Percentiles rank a stretch among this genome's conserved stretches.
Conservation (phyloP, 1,284 basidiomycete species). For the Leccinum fallax region DNA sequence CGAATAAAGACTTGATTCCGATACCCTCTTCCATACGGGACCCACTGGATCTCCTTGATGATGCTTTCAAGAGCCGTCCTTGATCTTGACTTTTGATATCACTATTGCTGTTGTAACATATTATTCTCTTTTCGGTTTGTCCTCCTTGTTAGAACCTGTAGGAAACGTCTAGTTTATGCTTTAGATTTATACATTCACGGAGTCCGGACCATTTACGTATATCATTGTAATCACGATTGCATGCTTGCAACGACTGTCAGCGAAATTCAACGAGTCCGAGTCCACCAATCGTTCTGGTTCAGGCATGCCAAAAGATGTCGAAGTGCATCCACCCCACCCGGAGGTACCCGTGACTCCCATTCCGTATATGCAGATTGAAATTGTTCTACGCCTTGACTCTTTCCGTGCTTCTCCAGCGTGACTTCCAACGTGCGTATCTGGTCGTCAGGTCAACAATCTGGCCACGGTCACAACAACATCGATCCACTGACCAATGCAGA, state of each 20-base stretch:
- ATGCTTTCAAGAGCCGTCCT: constrained; percentile 53
- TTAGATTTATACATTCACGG: constrained; percentile 30
- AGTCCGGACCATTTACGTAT: constrained; percentile 7
- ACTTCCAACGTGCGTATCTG: constrained; percentile 24
- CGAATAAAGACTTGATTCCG: constrained; percentile 56
- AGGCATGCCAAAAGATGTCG: constrained; percentile 49
- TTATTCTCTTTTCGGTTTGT: not conserved
- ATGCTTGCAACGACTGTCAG: constrained; percentile 8
- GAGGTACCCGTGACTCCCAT: constrained; percentile 35
- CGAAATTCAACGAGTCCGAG: not conserved
- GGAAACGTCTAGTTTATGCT: constrained; percentile 13
- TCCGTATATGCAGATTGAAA: constrained; percentile 26
- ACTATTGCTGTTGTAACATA: constrained; percentile 1
- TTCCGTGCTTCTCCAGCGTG: constrained; percentile 43
- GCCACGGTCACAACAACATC: not conserved
- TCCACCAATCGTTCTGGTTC: constrained; percentile 55
- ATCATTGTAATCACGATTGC: constrained; percentile 13
- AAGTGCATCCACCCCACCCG: constrained; percentile 51
- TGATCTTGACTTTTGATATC: constrained; percentile 1
- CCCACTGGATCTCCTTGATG: constrained; percentile 45
- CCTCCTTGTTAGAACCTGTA: not conserved
- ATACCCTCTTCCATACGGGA: constrained; percentile 24
- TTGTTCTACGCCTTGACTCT: constrained; percentile 21
- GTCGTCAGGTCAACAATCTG: constrained; percentile 4
- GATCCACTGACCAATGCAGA: constrained; percentile 53